Base-by-base conservation (phyloP, 306 rosid species). In the Sesbania bispinosa region DNA sequence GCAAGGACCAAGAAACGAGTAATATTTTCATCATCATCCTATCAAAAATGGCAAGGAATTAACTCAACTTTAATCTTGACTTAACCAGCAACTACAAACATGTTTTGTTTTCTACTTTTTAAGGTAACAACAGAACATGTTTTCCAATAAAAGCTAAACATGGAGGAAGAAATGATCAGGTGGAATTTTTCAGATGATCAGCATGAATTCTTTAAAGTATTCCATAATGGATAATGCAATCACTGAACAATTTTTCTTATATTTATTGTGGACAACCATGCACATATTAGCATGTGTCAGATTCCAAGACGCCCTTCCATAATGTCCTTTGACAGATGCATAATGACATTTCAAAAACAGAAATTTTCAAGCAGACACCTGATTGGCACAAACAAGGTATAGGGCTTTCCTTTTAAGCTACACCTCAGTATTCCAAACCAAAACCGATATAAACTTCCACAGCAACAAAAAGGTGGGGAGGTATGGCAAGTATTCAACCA, bases 1-100 rank as follows among this genome's bases (percentile, higher is more conserved):
- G 88, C 96, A 30, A 93, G 91, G 66, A 93, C 85, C 77, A 88
- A 79, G 79, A 90, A 93, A 62, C 97, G 97, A 57, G 97, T 88
- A 67, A 93, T 81, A 38, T 86, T 90, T 26, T 80, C 86, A 3
- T 83, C 82, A 23, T 88, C 82, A 73, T 90, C 98, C 97, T 93
- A 82, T 70, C 27, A 82, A 73, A n/a, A 45, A 73, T 4, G 23
- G 39, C 53, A 71, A 52, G 23, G 73, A 57, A 77, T 66, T 69
- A 73, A 73, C 64, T 74, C 61, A 70, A 69, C 67, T 36, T 67
- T 64, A 63, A 57, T 26, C 35, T 55, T 26, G 11, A 65, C 47
- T 47, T 62, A 43, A 45, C 58, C 48, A 14, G 47, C 47, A 18
- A 51, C 41, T 77, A 27, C 23, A 41, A 59, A 38, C 38, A 57